Conservation (phyloP, 2,329 filamentous ascomycete species). For the Clonostachys rhizophaga region DNA sequence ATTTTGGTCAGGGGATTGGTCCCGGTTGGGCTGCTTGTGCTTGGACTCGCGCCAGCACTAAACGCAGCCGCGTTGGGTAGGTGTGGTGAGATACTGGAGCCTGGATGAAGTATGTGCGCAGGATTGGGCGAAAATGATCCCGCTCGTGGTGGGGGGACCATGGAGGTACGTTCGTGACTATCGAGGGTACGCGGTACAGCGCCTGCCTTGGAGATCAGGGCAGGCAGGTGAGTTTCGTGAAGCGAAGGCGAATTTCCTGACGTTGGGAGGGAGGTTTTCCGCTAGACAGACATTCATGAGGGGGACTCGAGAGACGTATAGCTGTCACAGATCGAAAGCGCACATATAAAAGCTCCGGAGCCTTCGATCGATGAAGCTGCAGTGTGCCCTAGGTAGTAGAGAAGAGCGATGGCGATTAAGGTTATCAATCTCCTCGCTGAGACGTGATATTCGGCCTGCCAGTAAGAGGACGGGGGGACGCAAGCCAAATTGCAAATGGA, state of each 20-base stretch:
- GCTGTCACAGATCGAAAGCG: no score
- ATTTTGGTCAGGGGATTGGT: conserved; percentile 78
- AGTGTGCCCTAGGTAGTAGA: no score
- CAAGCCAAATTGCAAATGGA: no score
- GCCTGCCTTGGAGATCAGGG: conserved; percentile 28
- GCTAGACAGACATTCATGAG: conserved; percentile 1
- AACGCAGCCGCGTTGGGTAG: conserved; percentile 51
- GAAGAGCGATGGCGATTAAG: no score
- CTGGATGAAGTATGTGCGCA: conserved; percentile 52
- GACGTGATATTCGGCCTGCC: no score
- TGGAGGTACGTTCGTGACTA: conserved; percentile 36
- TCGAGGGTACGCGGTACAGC: conserved; percentile 20
- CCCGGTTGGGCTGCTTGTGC: conserved; percentile 58
- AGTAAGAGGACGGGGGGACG: no score
- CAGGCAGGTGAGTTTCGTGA: conserved; percentile 22
- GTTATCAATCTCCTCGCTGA: no score
- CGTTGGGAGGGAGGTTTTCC: conserved; percentile 14
- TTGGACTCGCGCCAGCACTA: conserved; percentile 57
- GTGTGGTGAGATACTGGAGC: conserved; percentile 50
- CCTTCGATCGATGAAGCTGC: no score
- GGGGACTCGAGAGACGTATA: no score
- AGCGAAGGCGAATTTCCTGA: conserved; percentile 14
- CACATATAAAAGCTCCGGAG: no score
- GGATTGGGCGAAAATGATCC: conserved; percentile 62
- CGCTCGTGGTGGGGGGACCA: conserved; percentile 56